phyloP scores from a whole-genome alignment of 495 filamentous ascomycete genomes.

The Penicillium flavigenum region DNA sequence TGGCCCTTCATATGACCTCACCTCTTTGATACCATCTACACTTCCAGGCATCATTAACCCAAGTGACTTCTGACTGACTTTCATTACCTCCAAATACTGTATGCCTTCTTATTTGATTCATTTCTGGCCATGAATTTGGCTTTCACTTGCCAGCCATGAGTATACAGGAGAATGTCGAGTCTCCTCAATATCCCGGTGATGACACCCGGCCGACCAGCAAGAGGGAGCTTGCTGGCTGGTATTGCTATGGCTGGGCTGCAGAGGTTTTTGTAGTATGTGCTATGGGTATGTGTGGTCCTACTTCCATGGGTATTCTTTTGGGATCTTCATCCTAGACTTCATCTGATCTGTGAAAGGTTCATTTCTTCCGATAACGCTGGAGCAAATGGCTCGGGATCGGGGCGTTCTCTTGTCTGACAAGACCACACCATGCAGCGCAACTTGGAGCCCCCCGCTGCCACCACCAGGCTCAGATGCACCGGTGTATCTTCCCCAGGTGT shows the following conservation, averaged over 20 bases:
- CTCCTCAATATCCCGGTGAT: slow-evolving; percentile 67
- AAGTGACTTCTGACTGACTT: not conserved
- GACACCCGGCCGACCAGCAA: slow-evolving; percentile 83
- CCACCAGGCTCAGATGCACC: slow-evolving; percentile 11
- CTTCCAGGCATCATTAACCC: not conserved
- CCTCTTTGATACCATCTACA: slow-evolving; percentile 1
- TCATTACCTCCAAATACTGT: not conserved
- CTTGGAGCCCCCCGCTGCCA: slow-evolving; percentile 38
- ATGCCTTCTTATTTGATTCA: not conserved
- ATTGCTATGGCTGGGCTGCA: slow-evolving; percentile 95
- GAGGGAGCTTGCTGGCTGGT: slow-evolving; percentile 91
- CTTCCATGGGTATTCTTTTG: slow-evolving; percentile 4
- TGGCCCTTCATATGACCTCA: slow-evolving; percentile 6
- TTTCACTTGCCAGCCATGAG: slow-evolving; percentile 17
- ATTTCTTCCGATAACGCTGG: slow-evolving; percentile 94
- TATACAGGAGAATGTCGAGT: slow-evolving; percentile 30
- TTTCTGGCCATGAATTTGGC: slow-evolving; percentile 2
- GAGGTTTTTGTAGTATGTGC: slow-evolving; percentile 95
- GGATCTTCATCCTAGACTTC: slow-evolving; percentile 3
- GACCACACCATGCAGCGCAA: slow-evolving; percentile 64
- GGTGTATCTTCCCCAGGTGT: slow-evolving; percentile 29
- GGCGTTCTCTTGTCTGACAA: slow-evolving; percentile 79
- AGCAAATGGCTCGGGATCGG: slow-evolving; percentile 87
- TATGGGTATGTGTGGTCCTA: slow-evolving; percentile 56
- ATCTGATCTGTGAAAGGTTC: slow-evolving; percentile 55